Evolutionary conservation across 2,329 filamentous ascomycete genomes (phyloP).

Genomic region (Ophiobolus disseminans): DNA sequence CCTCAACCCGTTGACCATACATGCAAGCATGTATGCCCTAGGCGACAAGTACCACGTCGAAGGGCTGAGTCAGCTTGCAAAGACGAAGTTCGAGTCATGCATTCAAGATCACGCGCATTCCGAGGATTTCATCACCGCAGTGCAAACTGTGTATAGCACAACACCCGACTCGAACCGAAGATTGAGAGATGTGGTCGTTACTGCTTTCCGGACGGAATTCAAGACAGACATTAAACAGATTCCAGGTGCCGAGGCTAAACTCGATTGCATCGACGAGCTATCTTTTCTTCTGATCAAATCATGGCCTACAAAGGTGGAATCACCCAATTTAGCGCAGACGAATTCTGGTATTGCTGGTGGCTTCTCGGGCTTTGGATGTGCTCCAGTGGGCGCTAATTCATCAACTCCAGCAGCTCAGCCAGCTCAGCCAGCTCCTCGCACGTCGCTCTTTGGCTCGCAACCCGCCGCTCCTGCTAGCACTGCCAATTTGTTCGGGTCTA

Average conservation of each 20-base stretch:
- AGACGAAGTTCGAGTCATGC: conserved; percentile 19
- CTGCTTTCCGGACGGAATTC: conserved; percentile 25
- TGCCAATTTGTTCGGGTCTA: too few relatives aligned
- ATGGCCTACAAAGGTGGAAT: conserved; percentile 13
- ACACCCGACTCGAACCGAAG: conserved; percentile 40
- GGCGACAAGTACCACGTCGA: conserved; percentile 27
- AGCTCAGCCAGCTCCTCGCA: too few relatives aligned
- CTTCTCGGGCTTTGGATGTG: not conserved
- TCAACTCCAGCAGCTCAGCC: too few relatives aligned
- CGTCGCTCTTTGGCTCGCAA: too few relatives aligned
- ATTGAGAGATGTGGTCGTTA: conserved; percentile 40
- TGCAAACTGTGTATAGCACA: conserved; percentile 27
- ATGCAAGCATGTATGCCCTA: conserved; percentile 27
- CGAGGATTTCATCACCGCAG: conserved; percentile 35
- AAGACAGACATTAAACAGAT: conserved; percentile 11
- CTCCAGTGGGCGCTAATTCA: too few relatives aligned
- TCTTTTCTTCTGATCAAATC: conserved; percentile 21
- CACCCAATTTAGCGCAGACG: not conserved
- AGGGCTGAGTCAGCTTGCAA: conserved; percentile 12
- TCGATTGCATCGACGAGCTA: conserved; percentile 19
- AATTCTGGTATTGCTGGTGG: not conserved
- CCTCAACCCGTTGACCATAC: conserved; percentile 36
- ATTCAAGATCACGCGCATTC: conserved; percentile 24
- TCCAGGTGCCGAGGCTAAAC: conserved; percentile 12
- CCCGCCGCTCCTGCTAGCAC: too few relatives aligned